Base-by-base conservation (phyloP, 495 filamentous ascomycete genomes). In the Durotheca rogersii region DNA sequence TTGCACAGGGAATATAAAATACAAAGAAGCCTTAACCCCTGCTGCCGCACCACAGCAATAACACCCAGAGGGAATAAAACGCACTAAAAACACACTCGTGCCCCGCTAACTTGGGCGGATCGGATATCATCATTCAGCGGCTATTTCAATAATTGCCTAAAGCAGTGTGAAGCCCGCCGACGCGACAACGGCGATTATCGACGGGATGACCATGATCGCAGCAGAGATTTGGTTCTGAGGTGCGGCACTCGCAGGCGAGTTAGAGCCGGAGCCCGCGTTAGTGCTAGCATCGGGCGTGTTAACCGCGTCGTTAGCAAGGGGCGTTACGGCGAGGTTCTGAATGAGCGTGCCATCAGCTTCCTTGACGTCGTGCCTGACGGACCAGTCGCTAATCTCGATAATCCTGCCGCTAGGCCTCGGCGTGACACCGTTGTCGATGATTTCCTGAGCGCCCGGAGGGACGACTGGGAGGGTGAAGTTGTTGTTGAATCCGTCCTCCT, bases 391-490 rank as follows among this genome's bases (percentile, higher is more conserved):
- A 62, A 72, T 67, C 21, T 67, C 48, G 51, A 75, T 62, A 40
- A 72, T 50, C 54, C 71, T 67, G 59, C 70, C 72, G 25, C 40
- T 51, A 39, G 72, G 68, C 47, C 61, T 59, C 36, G 68, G 67
- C 21, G 39, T 64, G 36, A 81, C 72, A 30, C 77, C 78, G 11
- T 78, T 75, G 31, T 82, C 68, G 57, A 87, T 84, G 43, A 79
- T 71, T 16, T 66, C 57, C 57, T 67, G 58, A 25, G 68, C 70
- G 39, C 63, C 67, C 4, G 73, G 68, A 21, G 77, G 75, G 15
- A 65, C 52, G 12, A 46, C 65, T 18, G 90, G 90, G 49, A 95
- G 69, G 43, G 81, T 83, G 75, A 92, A 95, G 70, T 84, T 83
- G 70, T 70, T 83, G 69, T 74, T 75, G 79, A 95, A 94, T 50